These are phyloP conservation scores for Clausena lansium DNA, from an alignment of 345 rosid genomes.

Conservation along the genomic window DNA sequence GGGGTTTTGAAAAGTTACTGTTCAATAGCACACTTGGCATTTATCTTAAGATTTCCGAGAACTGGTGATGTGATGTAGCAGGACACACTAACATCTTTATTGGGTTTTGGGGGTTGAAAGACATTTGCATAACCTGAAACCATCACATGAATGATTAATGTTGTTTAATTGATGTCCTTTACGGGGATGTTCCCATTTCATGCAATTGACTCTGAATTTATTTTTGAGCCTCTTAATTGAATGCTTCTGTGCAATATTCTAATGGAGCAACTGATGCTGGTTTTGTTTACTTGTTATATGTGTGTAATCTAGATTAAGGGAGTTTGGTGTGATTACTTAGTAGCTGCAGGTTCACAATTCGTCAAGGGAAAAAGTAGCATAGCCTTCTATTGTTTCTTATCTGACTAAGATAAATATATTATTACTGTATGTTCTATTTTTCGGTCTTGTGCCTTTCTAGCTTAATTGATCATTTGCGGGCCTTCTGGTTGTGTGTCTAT, in stretches of 20 bases:
- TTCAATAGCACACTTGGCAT: not conserved
- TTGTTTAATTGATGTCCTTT: not conserved
- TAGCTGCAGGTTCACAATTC: slow-evolving; percentile 12
- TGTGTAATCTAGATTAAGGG: not conserved
- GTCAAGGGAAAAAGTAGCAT: not conserved
- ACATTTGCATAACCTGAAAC: not conserved
- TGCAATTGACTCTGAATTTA: not conserved
- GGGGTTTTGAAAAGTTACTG: not conserved
- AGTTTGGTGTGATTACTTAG: slow-evolving; percentile 10
- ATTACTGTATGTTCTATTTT: not conserved
- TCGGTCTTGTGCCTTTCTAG: not conserved
- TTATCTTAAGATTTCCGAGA: not conserved
- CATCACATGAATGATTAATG: slow-evolving; percentile 1
- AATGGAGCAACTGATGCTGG: not conserved
- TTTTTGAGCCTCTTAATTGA: not conserved
- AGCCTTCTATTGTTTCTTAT: not conserved
- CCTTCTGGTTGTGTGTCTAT: not conserved
- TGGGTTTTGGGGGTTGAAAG: not conserved
- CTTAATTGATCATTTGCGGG: slow-evolving; percentile 15
- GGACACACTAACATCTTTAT: not conserved
- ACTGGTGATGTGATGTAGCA: not conserved
- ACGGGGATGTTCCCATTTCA: slow-evolving; percentile 2
- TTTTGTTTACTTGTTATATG: slow-evolving; percentile 4
- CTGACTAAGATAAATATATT: not conserved
- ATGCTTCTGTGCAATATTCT: not conserved